Evolutionary conservation across 2,329 filamentous ascomycete genomes (phyloP).

Genomic region (Lasiodiplodia gonubiensis): DNA sequence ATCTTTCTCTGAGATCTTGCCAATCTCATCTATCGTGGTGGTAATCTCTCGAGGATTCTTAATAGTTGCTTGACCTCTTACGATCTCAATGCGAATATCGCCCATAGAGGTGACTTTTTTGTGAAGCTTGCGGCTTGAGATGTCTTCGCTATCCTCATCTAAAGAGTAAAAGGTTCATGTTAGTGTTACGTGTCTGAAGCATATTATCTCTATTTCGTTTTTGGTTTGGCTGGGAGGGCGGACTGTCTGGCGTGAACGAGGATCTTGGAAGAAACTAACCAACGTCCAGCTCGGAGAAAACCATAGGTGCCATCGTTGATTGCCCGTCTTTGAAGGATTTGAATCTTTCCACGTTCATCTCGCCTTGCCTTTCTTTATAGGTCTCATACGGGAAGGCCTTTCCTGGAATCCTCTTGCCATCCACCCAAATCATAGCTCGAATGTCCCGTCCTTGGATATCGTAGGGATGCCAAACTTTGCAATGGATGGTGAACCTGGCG

Average conservation of each 20-base stretch:
- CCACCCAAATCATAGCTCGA: neutral
- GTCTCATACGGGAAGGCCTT: neutral
- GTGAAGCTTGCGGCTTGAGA: neutral
- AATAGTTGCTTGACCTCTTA: neutral
- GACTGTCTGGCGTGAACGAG: rapidly evolving
- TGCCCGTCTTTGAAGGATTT: neutral
- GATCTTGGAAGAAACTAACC: neutral
- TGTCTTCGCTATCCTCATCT: neutral
- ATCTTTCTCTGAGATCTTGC: constrained; percentile 33
- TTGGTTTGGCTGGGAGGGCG: no score
- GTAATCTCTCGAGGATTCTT: rapidly evolving
- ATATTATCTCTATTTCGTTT: no score
- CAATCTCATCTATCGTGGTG: neutral
- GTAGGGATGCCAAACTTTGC: neutral
- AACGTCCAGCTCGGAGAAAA: neutral
- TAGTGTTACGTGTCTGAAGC: neutral
- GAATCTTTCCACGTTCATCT: neutral
- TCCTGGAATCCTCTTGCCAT: neutral
- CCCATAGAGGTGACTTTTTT: neutral
- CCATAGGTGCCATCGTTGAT: neutral
- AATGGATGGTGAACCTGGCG: neutral
- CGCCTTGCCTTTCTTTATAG: neutral
- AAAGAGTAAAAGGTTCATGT: rapidly evolving
- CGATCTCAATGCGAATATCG: neutral
- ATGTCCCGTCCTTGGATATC: neutral